Percentiles rank a stretch among this genome's conserved stretches.
phyloP scores from a whole-genome alignment of 768 basidiomycete species.

The Panus rudis region DNA sequence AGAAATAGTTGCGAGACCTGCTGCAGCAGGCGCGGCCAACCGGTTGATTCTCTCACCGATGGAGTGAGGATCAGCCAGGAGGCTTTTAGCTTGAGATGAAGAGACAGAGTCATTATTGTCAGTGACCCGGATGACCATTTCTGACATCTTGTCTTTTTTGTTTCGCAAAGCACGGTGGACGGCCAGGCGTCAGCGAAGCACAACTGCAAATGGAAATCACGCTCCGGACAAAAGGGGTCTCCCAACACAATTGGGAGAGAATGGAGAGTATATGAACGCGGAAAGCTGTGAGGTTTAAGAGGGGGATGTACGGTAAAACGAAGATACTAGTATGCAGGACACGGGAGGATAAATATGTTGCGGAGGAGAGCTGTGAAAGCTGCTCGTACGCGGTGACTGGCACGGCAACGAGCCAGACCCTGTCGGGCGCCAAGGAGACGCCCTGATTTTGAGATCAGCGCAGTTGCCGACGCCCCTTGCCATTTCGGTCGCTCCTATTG shows the following conservation, averaged over 20 bases:
- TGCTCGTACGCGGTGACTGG: conserved; percentile 9
- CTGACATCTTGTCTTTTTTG: conserved; percentile 9
- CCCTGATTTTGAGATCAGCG: conserved; percentile 10
- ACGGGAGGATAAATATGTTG: not conserved
- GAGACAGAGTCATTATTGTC: conserved; percentile 8
- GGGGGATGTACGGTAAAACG: conserved; percentile 1
- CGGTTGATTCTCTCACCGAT: conserved; percentile 3
- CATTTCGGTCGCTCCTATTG: conserved; percentile 17
- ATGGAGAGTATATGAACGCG: conserved; percentile 5
- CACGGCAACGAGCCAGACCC: conserved; percentile 5
- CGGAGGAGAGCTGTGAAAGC: conserved; percentile 5
- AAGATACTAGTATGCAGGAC: conserved; percentile 1
- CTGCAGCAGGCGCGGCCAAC: not conserved
- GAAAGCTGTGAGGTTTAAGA: not conserved
- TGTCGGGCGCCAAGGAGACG: conserved; percentile 5
- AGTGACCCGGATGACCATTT: conserved; percentile 5
- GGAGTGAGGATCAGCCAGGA: conserved; percentile 1
- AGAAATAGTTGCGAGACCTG: conserved; percentile 7
- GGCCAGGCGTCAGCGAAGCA: conserved; percentile 3
- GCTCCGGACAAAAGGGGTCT: conserved; percentile 10
- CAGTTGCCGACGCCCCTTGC: conserved; percentile 11
- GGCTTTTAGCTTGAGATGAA: conserved; percentile 7
- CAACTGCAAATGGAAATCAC: conserved; percentile 10
- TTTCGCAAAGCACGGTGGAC: conserved; percentile 1
- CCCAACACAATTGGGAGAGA: conserved; percentile 7